Evolutionary conservation across 2,329 filamentous ascomycete species (phyloP).

Genomic region (Neurospora crassa): DNA sequence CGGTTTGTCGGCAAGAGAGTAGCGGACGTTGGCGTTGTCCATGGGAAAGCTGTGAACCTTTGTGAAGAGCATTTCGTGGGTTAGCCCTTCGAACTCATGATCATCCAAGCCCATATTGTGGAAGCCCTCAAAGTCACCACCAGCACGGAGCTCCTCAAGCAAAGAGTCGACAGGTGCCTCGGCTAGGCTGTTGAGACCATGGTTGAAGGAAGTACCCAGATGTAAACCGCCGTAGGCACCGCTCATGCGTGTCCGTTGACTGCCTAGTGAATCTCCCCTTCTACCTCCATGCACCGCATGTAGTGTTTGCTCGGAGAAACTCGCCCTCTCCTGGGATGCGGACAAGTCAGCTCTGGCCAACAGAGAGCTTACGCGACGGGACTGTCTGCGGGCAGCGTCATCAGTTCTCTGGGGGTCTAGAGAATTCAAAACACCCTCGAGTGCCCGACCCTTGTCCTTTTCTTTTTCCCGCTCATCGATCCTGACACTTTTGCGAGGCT

Average conservation of each 20-base stretch:
- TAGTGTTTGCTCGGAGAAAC: conserved; percentile 61
- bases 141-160: conserved; percentile 56
- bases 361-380: conserved; percentile 81
- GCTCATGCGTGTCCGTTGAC: conserved; percentile 54
- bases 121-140: conserved; percentile 57
- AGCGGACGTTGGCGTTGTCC: conserved; percentile 51
- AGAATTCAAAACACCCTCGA: conserved; percentile 55
- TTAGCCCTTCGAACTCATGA: conserved; percentile 59
- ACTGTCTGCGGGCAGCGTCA: conserved; percentile 48
- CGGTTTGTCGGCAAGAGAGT: conserved; percentile 44
- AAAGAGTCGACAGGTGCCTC: conserved; percentile 61
- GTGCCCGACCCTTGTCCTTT: conserved; percentile 30
- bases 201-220: conserved; percentile 27
- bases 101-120: conserved; percentile 65
- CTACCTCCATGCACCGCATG: conserved; percentile 36
- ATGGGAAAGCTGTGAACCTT: conserved; percentile 60
- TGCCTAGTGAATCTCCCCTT: conserved; percentile 66
- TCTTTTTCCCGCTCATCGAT: conserved; percentile 32
- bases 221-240: conserved; percentile 31
- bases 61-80: conserved; percentile 61
- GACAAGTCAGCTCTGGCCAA: conserved; percentile 80
- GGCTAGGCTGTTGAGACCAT: conserved; percentile 50
- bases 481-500: conserved; percentile 35
- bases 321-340: conserved; percentile 68
- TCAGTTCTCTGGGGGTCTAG: conserved; percentile 57